Base-by-base conservation (phyloP, 768 basidiomycete genomes). In the Holtermannia corniformis region DNA sequence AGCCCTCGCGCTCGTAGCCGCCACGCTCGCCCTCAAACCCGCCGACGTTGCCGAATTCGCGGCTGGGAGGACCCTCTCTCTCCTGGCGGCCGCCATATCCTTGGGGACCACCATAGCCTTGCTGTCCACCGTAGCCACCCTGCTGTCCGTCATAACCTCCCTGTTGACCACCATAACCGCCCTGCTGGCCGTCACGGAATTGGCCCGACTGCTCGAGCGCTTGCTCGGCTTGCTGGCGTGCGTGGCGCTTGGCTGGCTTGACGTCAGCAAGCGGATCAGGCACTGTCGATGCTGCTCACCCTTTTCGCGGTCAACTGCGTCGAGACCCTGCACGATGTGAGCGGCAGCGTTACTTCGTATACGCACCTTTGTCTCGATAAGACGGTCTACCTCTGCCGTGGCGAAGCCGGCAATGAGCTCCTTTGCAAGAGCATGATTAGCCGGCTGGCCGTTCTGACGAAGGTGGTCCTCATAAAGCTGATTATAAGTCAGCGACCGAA, bases 301-400 rank as follows among this genome's bases (percentile, higher is more conserved):
- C 43, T 48, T 46, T 44, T 57, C 56, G 51, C 51, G 47, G 43
- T 57, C 56, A 41, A 57, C 46, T 22, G 44, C 56, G 41, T 57
- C 27, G 24, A 44, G 23, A 48, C 56, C 56, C 47, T 37, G 32
- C n/a, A 37, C 32, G 32, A 7, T 7, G 32, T 37, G 10, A 37
- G 32, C 16, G 32, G 16, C 32, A 7, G 32, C 32, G 10, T 16
- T 7, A 7, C 32, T 37, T 16, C 7, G 7, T 7, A 37, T 16
- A 37, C 32, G 32, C 32, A 37, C 70, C 59, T 71, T 72, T 49
- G 68, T 70, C 59, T 72, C 68, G 51, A 69, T 62, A 25, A 68
- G 57, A 51, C 67, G 69, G 60, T 71, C 70, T 23, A 69, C 67
- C 49, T 72, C 71, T 5, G 71, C 72, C 32, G 58, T 68, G 22